phyloP scores from a whole-genome alignment of 352 stramenopile species.

The Phytophthora sp. region DNA sequence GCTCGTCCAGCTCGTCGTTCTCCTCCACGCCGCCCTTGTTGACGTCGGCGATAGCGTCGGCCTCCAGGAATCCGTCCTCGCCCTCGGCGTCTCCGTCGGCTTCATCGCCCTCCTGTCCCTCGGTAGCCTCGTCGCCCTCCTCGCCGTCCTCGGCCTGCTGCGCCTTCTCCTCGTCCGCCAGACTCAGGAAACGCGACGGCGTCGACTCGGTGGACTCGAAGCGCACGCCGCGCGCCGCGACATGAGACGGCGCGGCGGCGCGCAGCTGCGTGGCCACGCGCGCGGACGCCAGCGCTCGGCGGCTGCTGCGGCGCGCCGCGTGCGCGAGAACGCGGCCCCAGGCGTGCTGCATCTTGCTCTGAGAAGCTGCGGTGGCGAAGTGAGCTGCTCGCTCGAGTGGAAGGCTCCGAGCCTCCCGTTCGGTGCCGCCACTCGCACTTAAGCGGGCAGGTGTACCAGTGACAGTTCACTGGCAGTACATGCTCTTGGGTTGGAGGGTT shows the following conservation, averaged over 20 bases:
- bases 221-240: slow-evolving; percentile 14
- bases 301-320: slow-evolving; percentile 17
- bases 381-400: slow-evolving; percentile 12
- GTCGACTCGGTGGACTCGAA: slow-evolving; percentile 32
- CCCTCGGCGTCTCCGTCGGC: slow-evolving; percentile 42
- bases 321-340: slow-evolving; percentile 27
- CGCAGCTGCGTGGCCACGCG: slow-evolving; percentile 2
- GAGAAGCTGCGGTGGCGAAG: slow-evolving; percentile 19
- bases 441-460: too few species aligned
- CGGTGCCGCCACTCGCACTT: background rate
- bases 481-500: too few species aligned
- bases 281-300: slow-evolving; percentile 3
- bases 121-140: slow-evolving; percentile 13
- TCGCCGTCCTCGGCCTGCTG: slow-evolving; percentile 31
- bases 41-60: slow-evolving; percentile 63
- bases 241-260: background rate
- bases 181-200: slow-evolving; percentile 76
- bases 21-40: slow-evolving; percentile 76
- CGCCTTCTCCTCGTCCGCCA: slow-evolving; percentile 69
- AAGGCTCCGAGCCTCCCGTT: slow-evolving; percentile 29
- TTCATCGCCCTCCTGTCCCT: slow-evolving; percentile 36
- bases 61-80: slow-evolving; percentile 68
- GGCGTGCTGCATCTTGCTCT: slow-evolving; percentile 26
- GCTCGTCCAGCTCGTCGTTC: slow-evolving; percentile 71
- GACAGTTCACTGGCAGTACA: too few species aligned